Evolutionary conservation across 176 grass and related monocot genomes (phyloP).

Genomic region (Alopecurus myosuroides): DNA sequence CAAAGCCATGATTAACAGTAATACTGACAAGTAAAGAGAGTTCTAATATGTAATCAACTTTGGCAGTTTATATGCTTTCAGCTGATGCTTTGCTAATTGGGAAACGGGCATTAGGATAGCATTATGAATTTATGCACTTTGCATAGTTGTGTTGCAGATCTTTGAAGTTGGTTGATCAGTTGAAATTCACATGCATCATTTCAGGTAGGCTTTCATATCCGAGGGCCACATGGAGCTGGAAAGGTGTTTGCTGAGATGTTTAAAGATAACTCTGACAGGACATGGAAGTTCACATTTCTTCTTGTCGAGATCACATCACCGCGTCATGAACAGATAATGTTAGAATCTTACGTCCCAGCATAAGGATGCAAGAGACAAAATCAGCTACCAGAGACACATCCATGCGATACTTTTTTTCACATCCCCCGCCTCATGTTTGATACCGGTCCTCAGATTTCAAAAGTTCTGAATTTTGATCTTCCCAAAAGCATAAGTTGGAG

Average conservation of each 20-base stretch:
- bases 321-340: conserved; percentile 59
- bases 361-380: conserved; percentile 34
- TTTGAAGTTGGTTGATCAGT: not conserved
- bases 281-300: conserved; percentile 96
- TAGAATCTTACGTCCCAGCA: conserved; percentile 86
- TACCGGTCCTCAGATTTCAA: conserved; percentile 2
- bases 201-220: conserved; percentile 89
- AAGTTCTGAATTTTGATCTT: conserved; percentile 33
- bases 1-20: not conserved
- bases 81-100: not conserved
- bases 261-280: conserved; percentile 62
- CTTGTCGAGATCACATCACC: conserved; percentile 85
- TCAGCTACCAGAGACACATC: conserved; percentile 14
- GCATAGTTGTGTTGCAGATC: not conserved
- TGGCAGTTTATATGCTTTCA: not conserved
- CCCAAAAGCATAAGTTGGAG: not conserved
- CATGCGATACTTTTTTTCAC: not conserved
- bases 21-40: not conserved
- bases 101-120: not conserved
- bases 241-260: conserved; percentile 97
- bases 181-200: conserved; percentile 16
- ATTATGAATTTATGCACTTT: not conserved
- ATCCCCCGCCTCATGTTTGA: conserved; percentile 25
- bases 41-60: not conserved
- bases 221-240: conserved; percentile 85